phyloP scores from a whole-genome alignment of 2,329 filamentous ascomycete species.

The Amylocarpus encephaloides region DNA sequence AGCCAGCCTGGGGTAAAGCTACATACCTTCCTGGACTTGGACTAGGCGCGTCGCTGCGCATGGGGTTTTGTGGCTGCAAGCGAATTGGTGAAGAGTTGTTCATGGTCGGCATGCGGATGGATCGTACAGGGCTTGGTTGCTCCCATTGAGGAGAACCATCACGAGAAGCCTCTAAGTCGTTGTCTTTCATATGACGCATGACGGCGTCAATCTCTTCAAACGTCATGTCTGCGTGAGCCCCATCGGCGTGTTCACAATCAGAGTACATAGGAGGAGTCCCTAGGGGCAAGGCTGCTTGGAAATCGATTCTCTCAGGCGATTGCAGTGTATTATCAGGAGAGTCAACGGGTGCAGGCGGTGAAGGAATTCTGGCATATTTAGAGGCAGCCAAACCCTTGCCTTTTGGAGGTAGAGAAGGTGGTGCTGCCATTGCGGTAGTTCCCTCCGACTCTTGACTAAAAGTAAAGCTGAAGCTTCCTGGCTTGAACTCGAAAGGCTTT shows the following conservation, averaged over 20 bases:
- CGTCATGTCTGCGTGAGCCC: conserved; percentile 32
- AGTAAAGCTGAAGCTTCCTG: conserved; percentile 25
- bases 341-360: conserved; percentile 15
- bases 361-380: conserved; percentile 27
- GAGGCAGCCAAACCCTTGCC: conserved; percentile 21
- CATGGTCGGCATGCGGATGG: conserved; percentile 34
- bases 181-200: conserved; percentile 78
- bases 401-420: conserved; percentile 10
- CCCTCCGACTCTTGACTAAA: conserved; percentile 15
- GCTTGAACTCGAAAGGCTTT: conserved; percentile 51
- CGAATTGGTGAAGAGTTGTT: conserved; percentile 47
- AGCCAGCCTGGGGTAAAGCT: conserved; percentile 38
- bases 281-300: conserved; percentile 25
- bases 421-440: conserved; percentile 4
- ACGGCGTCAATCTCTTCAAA: conserved; percentile 88
- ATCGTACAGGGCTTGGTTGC: conserved; percentile 37
- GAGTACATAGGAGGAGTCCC: conserved; percentile 17
- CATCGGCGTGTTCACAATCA: conserved; percentile 8
- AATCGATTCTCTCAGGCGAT: conserved; percentile 21
- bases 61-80: conserved; percentile 44
- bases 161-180: conserved; percentile 45
- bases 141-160: conserved; percentile 39
- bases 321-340: conserved; percentile 18
- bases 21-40: conserved; percentile 58
- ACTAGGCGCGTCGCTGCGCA: conserved; percentile 66